These are phyloP conservation scores for Flaveria robusta DNA, from an alignment of 129 eudicot genomes.

Conservation along the genomic window DNA sequence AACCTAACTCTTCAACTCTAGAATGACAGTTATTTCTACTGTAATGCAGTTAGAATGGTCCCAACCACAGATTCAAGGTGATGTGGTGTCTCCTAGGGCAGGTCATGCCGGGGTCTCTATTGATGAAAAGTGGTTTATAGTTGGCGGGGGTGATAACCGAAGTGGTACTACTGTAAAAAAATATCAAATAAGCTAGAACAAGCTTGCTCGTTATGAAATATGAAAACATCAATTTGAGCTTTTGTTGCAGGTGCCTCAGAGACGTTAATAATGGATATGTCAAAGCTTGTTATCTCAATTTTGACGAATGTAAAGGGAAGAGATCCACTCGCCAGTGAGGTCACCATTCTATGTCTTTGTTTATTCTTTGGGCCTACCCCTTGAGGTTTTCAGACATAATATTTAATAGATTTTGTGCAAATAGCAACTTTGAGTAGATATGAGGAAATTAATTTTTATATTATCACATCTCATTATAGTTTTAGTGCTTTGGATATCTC, in stretches of 20 bases:
- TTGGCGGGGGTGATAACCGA: conserved; percentile 98
- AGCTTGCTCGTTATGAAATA: conserved; percentile 17
- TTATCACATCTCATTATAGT: not conserved
- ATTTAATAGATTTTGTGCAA: not conserved
- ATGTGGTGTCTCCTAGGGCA: conserved; percentile 83
- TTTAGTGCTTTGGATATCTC: not conserved
- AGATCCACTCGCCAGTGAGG: conserved; percentile 98
- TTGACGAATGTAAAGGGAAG: conserved; percentile 75
- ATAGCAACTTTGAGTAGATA: conserved; percentile 9
- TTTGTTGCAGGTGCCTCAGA: conserved; percentile 69
- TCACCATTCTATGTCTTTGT: conserved; percentile 26
- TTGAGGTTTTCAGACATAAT: not conserved
- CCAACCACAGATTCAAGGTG: conserved; percentile 85
- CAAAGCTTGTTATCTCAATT: conserved; percentile 68
- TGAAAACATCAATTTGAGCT: conserved; percentile 12
- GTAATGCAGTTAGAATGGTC: conserved; percentile 92
- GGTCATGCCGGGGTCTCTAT: conserved; percentile 86
- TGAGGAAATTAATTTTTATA: conserved; percentile 13
- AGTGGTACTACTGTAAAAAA: conserved; percentile 49
- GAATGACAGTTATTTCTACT: conserved; percentile 13
- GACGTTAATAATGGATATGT: conserved; percentile 73
- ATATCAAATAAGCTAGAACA: conserved; percentile 21
- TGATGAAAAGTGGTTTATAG: conserved; percentile 78
- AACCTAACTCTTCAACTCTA: conserved; percentile 3
- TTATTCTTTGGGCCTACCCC: not conserved